Evolutionary conservation across 257 asterid species (phyloP).

Genomic region (Rhazya stricta): DNA sequence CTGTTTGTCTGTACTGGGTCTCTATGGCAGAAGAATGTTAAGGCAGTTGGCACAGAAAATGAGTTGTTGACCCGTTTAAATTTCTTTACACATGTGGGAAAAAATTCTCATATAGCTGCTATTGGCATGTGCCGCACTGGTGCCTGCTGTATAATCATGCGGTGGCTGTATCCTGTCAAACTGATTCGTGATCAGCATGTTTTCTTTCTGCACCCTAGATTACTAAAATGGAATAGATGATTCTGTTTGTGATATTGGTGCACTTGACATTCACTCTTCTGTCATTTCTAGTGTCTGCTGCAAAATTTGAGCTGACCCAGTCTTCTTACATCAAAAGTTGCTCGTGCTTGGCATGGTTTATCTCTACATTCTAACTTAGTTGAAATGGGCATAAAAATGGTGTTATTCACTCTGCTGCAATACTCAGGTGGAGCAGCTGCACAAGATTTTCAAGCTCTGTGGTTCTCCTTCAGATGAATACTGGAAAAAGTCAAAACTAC

Average conservation of each 20-base stretch:
- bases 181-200: background rate
- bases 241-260: background rate
- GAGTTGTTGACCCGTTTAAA: too few relatives aligned
- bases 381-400: background rate
- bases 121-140: background rate
- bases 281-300: background rate
- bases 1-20: background rate
- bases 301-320: background rate
- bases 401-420: constrained; percentile 6
- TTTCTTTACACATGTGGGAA: background rate
- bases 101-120: background rate
- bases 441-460: constrained; percentile 83
- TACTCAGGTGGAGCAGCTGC: constrained; percentile 80
- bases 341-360: background rate
- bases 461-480: constrained; percentile 85
- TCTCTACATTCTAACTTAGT: background rate
- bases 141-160: background rate
- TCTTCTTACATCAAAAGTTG: background rate
- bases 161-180: background rate
- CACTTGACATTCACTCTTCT: background rate
- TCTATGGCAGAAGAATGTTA: background rate
- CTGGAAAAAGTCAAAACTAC: constrained; percentile 80
- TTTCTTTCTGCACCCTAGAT: background rate
- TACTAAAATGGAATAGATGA: background rate
- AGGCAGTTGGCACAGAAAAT: background rate